Evolutionary conservation across 2,329 filamentous ascomycete species (phyloP), one percentile per base, ranked within the genome.

Genomic region (Aureobasidium sp.): DNA sequence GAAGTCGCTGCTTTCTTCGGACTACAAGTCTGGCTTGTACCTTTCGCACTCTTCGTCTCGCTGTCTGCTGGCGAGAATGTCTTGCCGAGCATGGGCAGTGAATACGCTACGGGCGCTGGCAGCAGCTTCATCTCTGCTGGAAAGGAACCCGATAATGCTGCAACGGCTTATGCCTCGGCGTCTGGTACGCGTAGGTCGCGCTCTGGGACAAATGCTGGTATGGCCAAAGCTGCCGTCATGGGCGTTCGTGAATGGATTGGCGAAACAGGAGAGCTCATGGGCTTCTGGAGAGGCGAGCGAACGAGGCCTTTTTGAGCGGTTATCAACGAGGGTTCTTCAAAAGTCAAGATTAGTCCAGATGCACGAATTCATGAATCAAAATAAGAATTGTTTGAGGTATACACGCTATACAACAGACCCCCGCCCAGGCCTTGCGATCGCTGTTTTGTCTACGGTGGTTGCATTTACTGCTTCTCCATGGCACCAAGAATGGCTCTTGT

Each of bases 1-100:
- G 91, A 97, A 77, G 94, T 97, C 48, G 91, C 94, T 0, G 93
- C 90, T 0, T 99, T 94, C 76, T 99, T 99, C 71, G 94, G 94
- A 0, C 80, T 99, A 2, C 96, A 92, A 70, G 92, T 99, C 0
- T 99, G 94, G 94, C 82, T 99, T 1, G 90, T 97, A 0, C 94
- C 94, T 0, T 99, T 99, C 72, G 87, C 92, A 17, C 81, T 99
- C 15, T 99, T 99, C 71, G 93, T 99, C 56, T 96, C 90, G 70
- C 77, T 99, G 45, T 96, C 90, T 20, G 94, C 94, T 0, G 91
- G 91, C 61, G 94, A 99, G 72, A 97, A 97, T 71, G 90, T 97
- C 3, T 78, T 99, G 57, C 94, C 94, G 0, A 95, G 87, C 8
- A 97, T 97, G 83, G 90, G 91, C 14, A 90, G 85, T 52, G 88